Base-by-base conservation (phyloP, 1,284 basidiomycete genomes). In the Ceratobasidium sp. region DNA sequence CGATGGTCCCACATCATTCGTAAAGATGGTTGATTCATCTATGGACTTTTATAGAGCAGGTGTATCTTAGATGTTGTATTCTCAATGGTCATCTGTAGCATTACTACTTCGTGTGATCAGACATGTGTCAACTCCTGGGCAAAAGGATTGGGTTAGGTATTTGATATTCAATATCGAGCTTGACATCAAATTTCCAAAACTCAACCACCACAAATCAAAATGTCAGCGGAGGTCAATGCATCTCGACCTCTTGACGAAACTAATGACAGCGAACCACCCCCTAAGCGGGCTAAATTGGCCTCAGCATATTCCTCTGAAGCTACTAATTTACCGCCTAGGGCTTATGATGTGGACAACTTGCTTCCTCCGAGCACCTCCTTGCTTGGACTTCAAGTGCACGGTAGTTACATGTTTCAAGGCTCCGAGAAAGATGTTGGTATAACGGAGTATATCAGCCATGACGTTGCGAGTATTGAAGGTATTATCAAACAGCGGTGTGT, bases 401-500 rank as follows among this genome's bases (percentile, higher is more conserved):
- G 87, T 73, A 88, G 88, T 56, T 85, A 86, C 57, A 86, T 90
- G 80, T 83, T 85, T 77, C 90, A 90, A 81, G 89, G 95, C 50
- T 86, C 91, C 76, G 96, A 98, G 84, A 87, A 88, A 7, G 93
- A 97, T 82, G 96, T 97, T 67, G 96, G 96, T 1, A 97, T 98
- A 77, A 94, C 94, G 9, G 93, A 95, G 82, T 98, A 96, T 84
- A 90, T 96, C 79, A 91, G 91, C 13, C 87, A 88, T 28, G 89
- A 90, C 78, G 88, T 92, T n/a, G 88, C 92, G 4, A 89, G 90
- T 80, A 92, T 98, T 80, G 88, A 92, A 67, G 96, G 95, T 9
- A 96, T 98, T 82, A 97, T 98, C 84, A 98, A 98, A 85, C 96
- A 98, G 85, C 89, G 96, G 96, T 96, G 79, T 79, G 88, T 12